Percentiles rank a stretch among this genome's conserved stretches.
Evolutionary conservation across 768 basidiomycete species (phyloP).

Genomic region (Psilocybe tampanensis): DNA sequence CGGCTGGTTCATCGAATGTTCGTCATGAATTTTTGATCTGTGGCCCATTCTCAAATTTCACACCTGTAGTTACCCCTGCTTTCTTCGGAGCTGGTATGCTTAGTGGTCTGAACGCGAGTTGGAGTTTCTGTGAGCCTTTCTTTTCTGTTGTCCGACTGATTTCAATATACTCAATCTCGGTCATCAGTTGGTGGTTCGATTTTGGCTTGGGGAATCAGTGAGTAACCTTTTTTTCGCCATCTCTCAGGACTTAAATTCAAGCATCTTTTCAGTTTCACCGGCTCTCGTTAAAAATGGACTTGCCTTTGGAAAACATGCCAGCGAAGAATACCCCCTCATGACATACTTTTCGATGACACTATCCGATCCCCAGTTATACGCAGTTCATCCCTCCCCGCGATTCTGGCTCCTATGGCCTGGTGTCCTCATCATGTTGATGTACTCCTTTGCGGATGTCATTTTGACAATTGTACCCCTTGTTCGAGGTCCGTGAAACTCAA

Average conservation of each 20-base stretch:
- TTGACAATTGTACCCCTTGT: constrained; percentile 41
- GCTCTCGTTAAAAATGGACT: constrained; percentile 53
- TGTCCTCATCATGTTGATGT: constrained; percentile 62
- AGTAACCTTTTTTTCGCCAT: constrained; percentile 7
- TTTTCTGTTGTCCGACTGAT: not conserved
- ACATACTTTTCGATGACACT: constrained; percentile 50
- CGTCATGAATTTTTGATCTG: constrained; percentile 12
- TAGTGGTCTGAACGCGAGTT: constrained; percentile 56
- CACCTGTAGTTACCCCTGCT: constrained; percentile 46
- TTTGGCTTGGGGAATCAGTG: constrained; percentile 63
- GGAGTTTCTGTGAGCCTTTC: constrained; percentile 52
- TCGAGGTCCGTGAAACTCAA: constrained; percentile 17
- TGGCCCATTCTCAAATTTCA: not conserved
- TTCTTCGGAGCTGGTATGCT: constrained; percentile 65
- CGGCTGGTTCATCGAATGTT: constrained; percentile 58
- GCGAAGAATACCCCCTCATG: constrained; percentile 43
- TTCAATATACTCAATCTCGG: not conserved
- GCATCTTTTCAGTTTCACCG: constrained; percentile 44
- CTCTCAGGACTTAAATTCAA: not conserved
- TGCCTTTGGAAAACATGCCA: constrained; percentile 42
- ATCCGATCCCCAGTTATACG: constrained; percentile 40
- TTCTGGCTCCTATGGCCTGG: constrained; percentile 70
- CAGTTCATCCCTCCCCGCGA: constrained; percentile 50
- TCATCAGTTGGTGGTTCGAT: constrained; percentile 50
- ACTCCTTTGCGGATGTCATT: constrained; percentile 56